Conservation (phyloP, 495 filamentous ascomycete species). For the Penicillium lividum region DNA sequence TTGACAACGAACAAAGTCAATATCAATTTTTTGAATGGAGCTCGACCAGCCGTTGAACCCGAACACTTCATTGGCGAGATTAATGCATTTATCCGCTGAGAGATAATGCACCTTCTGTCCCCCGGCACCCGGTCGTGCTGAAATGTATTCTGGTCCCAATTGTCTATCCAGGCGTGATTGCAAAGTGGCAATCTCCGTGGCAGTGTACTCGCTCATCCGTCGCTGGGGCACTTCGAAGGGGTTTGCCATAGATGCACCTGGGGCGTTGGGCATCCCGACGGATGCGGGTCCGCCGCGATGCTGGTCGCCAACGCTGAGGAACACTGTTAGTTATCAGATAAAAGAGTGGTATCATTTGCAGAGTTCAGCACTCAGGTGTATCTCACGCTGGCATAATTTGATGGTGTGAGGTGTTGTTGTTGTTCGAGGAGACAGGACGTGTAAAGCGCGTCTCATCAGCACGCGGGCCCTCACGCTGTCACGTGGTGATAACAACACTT, state of each 20-base stretch:
- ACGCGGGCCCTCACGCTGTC: constrained; percentile 41
- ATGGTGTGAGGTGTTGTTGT: constrained; percentile 13
- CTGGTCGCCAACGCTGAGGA: constrained; percentile 75
- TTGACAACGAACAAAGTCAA: constrained; percentile 72
- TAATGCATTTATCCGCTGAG: constrained; percentile 89
- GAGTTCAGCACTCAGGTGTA: neutral
- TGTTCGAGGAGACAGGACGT: constrained; percentile 16
- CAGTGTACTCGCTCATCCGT: constrained; percentile 76
- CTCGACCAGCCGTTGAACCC: constrained; percentile 99
- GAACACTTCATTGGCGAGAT: constrained; percentile 95
- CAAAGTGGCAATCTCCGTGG: constrained; percentile 85
- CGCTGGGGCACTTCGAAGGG: constrained; percentile 74
- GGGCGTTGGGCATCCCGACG: constrained; percentile 41
- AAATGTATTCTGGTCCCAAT: constrained; percentile 96
- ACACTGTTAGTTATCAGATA: constrained; percentile 29
- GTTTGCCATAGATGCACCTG: constrained; percentile 52
- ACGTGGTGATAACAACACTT: constrained; percentile 37
- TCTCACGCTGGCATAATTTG: constrained; percentile 49
- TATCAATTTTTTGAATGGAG: constrained; percentile 80
- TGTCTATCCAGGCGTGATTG: constrained; percentile 86
- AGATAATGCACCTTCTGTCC: constrained; percentile 90
- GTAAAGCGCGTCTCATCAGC: constrained; percentile 29
- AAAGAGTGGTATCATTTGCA: neutral
- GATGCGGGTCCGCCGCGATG: constrained; percentile 51
- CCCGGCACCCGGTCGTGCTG: constrained; percentile 73